phyloP scores from a whole-genome alignment of 176 grass and related monocot species.

The Aegilops tauschii region DNA sequence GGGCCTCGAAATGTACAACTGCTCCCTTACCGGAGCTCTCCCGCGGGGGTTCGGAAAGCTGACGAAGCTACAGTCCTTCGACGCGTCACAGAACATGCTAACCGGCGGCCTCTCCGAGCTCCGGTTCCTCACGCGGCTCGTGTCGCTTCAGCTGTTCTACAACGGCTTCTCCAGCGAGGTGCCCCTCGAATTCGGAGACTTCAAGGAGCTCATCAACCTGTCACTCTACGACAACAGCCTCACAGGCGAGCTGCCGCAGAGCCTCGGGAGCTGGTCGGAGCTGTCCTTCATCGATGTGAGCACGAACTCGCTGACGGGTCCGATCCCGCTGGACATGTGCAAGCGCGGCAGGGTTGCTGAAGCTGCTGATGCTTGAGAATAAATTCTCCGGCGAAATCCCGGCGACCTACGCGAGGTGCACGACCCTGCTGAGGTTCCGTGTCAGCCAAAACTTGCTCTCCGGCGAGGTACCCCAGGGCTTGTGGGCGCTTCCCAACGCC shows the following conservation, averaged over 20 bases:
- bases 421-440: slow-evolving; percentile 44
- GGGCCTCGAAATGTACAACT: slow-evolving; percentile 71
- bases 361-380: slow-evolving; percentile 75
- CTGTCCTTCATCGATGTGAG: slow-evolving; percentile 84
- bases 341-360: slow-evolving; percentile 46
- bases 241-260: slow-evolving; percentile 57
- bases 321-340: slow-evolving; percentile 84
- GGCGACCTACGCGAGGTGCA: slow-evolving; percentile 55
- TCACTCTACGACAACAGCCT: slow-evolving; percentile 67
- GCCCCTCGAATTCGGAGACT: slow-evolving; percentile 59
- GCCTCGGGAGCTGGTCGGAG: slow-evolving; percentile 51
- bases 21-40: slow-evolving; percentile 47
- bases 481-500: slow-evolving; percentile 60
- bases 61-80: slow-evolving; percentile 39
- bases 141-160: slow-evolving; percentile 64
- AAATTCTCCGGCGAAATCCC: slow-evolving; percentile 68
- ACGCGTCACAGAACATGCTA: slow-evolving; percentile 57
- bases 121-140: slow-evolving; percentile 39
- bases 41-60: slow-evolving; percentile 53
- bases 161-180: slow-evolving; percentile 59
- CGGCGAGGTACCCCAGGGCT: slow-evolving; percentile 58
- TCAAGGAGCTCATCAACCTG: slow-evolving; percentile 66
- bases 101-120: slow-evolving; percentile 59
- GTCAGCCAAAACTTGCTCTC: slow-evolving; percentile 63
- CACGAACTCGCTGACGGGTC: slow-evolving; percentile 56